Percentiles rank a stretch among this genome's conserved stretches.
Conservation (phyloP, 495 filamentous ascomycete genomes). For the Clohesyomyces aquaticus region DNA sequence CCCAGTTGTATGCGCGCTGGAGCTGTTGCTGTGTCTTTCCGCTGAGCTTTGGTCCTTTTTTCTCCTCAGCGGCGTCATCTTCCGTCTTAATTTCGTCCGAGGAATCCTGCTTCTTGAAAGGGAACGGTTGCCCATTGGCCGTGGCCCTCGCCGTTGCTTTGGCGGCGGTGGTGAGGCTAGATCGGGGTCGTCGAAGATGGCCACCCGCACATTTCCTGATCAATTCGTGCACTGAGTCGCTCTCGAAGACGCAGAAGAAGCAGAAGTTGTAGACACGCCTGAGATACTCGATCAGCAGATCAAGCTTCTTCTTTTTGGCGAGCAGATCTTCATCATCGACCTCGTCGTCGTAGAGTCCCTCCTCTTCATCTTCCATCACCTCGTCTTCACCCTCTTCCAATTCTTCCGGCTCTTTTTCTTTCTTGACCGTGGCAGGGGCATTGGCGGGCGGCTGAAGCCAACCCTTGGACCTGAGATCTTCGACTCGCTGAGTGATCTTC, state of each 20-base stretch:
- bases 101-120: slow-evolving; percentile 68
- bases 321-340: slow-evolving; percentile 87
- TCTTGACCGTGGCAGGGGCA: slow-evolving; percentile 60
- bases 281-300: slow-evolving; percentile 94
- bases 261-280: slow-evolving; percentile 97
- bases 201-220: slow-evolving; percentile 95
- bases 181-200: slow-evolving; percentile 87
- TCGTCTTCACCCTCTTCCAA: slow-evolving; percentile 73
- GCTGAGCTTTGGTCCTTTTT: slow-evolving; percentile 59
- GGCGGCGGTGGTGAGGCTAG: slow-evolving; percentile 76
- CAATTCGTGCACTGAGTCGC: slow-evolving; percentile 94
- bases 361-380: slow-evolving; percentile 71
- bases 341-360: slow-evolving; percentile 74
- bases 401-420: slow-evolving; percentile 60
- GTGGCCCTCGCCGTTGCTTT: slow-evolving; percentile 86
- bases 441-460: slow-evolving; percentile 70
- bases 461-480: slow-evolving; percentile 72
- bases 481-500: slow-evolving; percentile 84
- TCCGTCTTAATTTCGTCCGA: slow-evolving; percentile 59
- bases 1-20: slow-evolving; percentile 96
- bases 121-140: slow-evolving; percentile 77
- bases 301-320: slow-evolving; percentile 92
- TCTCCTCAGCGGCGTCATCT: slow-evolving; percentile 63
- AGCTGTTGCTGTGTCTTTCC: slow-evolving; percentile 87
- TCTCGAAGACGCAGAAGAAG: slow-evolving; percentile 99